Percentiles rank a stretch among this genome's conserved stretches.
phyloP scores from a whole-genome alignment of 208 protist species.

The Leishmania braziliensis region DNA sequence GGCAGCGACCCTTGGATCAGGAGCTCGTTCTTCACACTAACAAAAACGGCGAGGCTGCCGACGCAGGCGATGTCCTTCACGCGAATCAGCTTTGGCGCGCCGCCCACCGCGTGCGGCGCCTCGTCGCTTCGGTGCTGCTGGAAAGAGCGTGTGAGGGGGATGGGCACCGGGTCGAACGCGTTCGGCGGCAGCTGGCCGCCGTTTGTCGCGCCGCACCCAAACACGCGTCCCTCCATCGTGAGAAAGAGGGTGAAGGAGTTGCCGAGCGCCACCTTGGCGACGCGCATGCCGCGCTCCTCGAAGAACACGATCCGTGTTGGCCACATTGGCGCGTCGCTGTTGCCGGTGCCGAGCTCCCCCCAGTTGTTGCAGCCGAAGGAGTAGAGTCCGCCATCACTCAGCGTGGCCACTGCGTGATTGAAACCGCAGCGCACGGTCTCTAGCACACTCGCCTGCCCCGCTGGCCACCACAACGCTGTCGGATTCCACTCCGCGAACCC shows the following conservation, averaged over 20 bases:
- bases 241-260: slow-evolving; percentile 80
- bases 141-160: slow-evolving; percentile 58
- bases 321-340: slow-evolving; percentile 58
- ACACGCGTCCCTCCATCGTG: slow-evolving; percentile 59
- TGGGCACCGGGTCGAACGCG: slow-evolving; percentile 62
- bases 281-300: slow-evolving; percentile 33
- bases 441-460: slow-evolving; percentile 23
- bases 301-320: slow-evolving; percentile 60
- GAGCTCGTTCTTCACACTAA: slow-evolving; percentile 63
- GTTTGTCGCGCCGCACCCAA: slow-evolving; percentile 74
- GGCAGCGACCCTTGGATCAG: slow-evolving; percentile 66
- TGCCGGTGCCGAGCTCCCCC: slow-evolving; percentile 73
- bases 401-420: slow-evolving; percentile 56
- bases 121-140: slow-evolving; percentile 14
- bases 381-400: slow-evolving; percentile 52
- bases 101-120: slow-evolving; percentile 3
- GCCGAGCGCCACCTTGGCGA: slow-evolving; percentile 60
- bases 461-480: slow-evolving; percentile 50
- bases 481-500: slow-evolving; percentile 71
- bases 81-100: slow-evolving; percentile 50
- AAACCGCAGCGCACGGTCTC: slow-evolving; percentile 50
- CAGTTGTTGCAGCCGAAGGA: slow-evolving; percentile 78
- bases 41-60: slow-evolving; percentile 46
- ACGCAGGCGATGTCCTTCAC: slow-evolving; percentile 69
- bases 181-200: slow-evolving; percentile 65